Percentiles rank a stretch among this genome's conserved stretches.
phyloP scores from a whole-genome alignment of 164 flowering plant species.

The Stephania yunnanensis region DNA sequence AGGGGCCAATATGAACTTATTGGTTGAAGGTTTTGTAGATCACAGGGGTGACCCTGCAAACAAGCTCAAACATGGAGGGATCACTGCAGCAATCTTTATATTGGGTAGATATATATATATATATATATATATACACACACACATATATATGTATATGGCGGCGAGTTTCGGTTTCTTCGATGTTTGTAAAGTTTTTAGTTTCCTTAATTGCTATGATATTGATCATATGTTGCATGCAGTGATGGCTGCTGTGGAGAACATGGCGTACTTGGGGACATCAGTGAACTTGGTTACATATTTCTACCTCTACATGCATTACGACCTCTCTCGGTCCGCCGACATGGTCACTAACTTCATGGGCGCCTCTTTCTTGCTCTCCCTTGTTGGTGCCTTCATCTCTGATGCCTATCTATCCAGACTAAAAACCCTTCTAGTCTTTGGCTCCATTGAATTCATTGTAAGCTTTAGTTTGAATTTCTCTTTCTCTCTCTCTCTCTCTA shows the following conservation, averaged over 20 bases:
- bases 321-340: conserved; percentile 13
- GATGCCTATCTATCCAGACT: conserved; percentile 20
- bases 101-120: conserved; percentile 4
- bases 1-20: background rate
- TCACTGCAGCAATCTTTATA: conserved; percentile 6
- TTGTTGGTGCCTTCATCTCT: conserved; percentile 21
- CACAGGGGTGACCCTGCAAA: conserved; percentile 10
- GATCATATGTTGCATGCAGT: conserved; percentile 10
- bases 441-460: conserved; percentile 19
- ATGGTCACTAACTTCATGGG: conserved; percentile 22
- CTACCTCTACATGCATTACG: conserved; percentile 16
- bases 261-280: conserved; percentile 18
- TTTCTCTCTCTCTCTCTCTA: no score
- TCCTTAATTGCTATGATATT: background rate
- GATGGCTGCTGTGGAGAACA: conserved; percentile 17
- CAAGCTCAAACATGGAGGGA: conserved; percentile 13
- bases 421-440: conserved; percentile 16
- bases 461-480: background rate
- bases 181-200: background rate
- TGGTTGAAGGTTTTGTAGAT: conserved; percentile 7
- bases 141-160: background rate
- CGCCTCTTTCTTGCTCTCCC: conserved; percentile 18
- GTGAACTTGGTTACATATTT: conserved; percentile 19
- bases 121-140: background rate
- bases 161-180: background rate